Conservation (phyloP, 345 rosid species). For the Cardamine chenopodiifolia region DNA sequence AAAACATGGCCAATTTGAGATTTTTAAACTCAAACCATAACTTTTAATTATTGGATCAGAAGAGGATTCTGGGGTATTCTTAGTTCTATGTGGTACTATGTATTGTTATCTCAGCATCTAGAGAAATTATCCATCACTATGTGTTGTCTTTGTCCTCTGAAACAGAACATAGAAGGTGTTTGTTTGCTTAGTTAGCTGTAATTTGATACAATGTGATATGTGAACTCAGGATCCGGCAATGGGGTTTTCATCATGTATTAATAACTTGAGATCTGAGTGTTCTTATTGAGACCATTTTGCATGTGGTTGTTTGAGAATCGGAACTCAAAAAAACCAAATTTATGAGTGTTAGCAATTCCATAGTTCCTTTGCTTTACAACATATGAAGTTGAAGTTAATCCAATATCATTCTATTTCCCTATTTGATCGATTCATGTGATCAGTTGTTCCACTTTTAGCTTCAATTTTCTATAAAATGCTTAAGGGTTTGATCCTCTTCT, state of each 20-base stretch:
- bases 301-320: not conserved
- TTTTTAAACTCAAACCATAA: not conserved
- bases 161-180: not conserved
- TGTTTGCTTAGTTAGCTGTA: constrained; percentile 15
- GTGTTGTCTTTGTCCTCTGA: not conserved
- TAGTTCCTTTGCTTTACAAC: not conserved
- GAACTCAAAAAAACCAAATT: not conserved
- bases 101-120: not conserved
- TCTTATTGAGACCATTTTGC: not conserved
- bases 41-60: not conserved
- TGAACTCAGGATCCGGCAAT: not conserved
- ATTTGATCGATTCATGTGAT: not conserved
- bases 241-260: not conserved
- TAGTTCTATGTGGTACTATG: not conserved
- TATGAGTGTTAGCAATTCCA: not conserved
- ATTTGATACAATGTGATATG: not conserved
- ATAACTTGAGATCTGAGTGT: not conserved
- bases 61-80: not conserved
- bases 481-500: no score
- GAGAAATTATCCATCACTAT: not conserved
- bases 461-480: not conserved
- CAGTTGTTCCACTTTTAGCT: not conserved
- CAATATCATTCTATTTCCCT: not conserved
- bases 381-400: not conserved
- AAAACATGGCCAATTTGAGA: not conserved